A percentile compares a stretch with the other conserved stretches of the same genome.
phyloP scores from a whole-genome alignment of 306 rosid genomes.

The Prosopis cineraria region DNA sequence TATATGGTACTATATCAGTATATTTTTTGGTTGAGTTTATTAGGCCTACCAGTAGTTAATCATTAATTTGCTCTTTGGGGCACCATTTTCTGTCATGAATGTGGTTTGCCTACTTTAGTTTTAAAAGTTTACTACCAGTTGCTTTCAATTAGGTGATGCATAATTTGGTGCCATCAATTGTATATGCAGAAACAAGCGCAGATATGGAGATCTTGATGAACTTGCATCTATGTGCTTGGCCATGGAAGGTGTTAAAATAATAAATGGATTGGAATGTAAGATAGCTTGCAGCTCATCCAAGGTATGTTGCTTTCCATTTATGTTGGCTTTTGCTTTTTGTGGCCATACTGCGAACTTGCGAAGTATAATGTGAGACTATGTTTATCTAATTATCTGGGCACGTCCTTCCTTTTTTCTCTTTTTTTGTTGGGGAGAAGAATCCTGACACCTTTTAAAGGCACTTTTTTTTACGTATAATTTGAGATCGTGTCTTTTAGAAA shows the following conservation, averaged over 20 bases:
- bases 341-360: not conserved
- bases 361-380: not conserved
- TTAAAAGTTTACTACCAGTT: not conserved
- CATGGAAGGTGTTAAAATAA: slow-evolving; percentile 75
- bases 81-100: slow-evolving; percentile 9
- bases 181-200: slow-evolving; percentile 69
- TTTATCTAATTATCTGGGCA: not conserved
- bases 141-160: slow-evolving; percentile 28
- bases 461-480: not conserved
- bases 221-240: slow-evolving; percentile 58
- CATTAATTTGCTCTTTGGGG: slow-evolving; percentile 12
- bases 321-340: slow-evolving; percentile 9
- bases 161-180: slow-evolving; percentile 27
- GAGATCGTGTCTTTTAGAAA: no score
- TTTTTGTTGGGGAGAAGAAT: no score
- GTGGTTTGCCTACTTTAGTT: slow-evolving; percentile 25
- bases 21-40: not conserved
- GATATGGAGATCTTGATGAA: slow-evolving; percentile 60
- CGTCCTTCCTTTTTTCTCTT: not conserved
- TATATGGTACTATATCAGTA: not conserved
- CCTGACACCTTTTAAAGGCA: not conserved
- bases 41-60: not conserved
- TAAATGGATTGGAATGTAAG: slow-evolving; percentile 97
- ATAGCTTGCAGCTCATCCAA: slow-evolving; percentile 90
- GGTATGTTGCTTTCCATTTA: slow-evolving; percentile 51